These are phyloP conservation scores for Penicillium palitans DNA, from an alignment of 2,329 filamentous ascomycete genomes.

Conservation along the genomic window DNA sequence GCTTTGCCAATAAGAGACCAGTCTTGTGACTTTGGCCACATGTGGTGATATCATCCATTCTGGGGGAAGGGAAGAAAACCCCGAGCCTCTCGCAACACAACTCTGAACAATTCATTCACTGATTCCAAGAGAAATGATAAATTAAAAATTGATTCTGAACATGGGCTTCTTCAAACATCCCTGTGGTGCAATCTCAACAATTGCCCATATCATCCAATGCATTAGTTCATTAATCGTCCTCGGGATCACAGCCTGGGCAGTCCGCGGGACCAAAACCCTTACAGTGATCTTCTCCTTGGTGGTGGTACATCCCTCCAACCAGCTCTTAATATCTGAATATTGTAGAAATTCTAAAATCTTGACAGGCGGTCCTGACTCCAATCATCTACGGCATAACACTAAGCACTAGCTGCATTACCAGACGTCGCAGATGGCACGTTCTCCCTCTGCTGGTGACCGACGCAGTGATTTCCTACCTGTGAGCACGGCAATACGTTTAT, in stretches of 20 bases:
- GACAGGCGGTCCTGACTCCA: constrained; percentile 14
- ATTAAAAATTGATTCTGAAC: background rate
- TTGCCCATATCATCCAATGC: constrained; percentile 14
- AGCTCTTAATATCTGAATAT: background rate
- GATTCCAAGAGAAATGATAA: background rate
- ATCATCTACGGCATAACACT: constrained; percentile 9
- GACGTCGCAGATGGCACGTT: constrained; percentile 14
- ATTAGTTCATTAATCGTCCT: constrained; percentile 22
- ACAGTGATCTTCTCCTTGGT: constrained; percentile 22
- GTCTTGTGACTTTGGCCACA: background rate
- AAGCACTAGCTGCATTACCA: constrained; percentile 8
- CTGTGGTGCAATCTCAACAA: constrained; percentile 9
- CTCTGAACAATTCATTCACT: background rate
- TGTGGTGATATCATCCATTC: constrained; percentile 11
- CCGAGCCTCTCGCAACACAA: background rate
- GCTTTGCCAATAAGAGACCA: background rate
- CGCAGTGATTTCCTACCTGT: constrained; percentile 19
- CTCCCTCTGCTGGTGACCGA: constrained; percentile 14
- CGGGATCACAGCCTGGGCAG: constrained; percentile 25
- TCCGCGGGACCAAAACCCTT: constrained; percentile 16
- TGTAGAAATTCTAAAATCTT: background rate
- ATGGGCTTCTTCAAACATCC: constrained; percentile 15
- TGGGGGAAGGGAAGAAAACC: background rate
- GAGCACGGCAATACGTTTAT: background rate
- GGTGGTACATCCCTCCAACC: constrained; percentile 11